Percentiles rank a stretch among this genome's conserved stretches.
Evolutionary conservation across 306 rosid genomes (phyloP).

Genomic region (Luffa aegyptiaca): DNA sequence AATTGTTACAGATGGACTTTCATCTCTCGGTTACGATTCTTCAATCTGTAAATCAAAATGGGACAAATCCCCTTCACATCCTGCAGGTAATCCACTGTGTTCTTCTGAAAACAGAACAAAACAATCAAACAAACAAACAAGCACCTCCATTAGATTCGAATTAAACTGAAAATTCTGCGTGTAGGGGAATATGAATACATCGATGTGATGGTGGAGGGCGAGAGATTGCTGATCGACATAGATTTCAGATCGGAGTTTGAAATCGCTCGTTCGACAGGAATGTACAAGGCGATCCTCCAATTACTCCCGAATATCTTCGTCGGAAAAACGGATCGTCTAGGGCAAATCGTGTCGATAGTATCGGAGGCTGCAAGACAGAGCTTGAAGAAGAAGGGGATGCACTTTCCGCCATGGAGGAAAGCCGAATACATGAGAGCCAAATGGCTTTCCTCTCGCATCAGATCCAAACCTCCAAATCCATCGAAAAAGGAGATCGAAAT

Average conservation of each 20-base stretch:
- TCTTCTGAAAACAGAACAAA: background rate
- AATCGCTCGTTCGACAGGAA: conserved; percentile 79
- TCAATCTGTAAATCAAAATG: conserved; percentile 83
- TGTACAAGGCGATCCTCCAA: conserved; percentile 65
- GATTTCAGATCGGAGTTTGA: conserved; percentile 95
- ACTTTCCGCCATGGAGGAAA: conserved; percentile 90
- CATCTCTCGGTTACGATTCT: conserved; percentile 71
- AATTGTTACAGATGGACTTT: conserved; percentile 51
- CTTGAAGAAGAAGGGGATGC: conserved; percentile 93
- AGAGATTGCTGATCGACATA: conserved; percentile 68
- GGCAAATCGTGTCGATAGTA: conserved; percentile 52
- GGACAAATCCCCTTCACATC: conserved; percentile 63
- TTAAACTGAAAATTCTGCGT: background rate
- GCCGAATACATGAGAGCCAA: conserved; percentile 83
- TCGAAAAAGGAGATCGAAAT: conserved; percentile 1
- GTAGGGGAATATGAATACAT: conserved; percentile 91
- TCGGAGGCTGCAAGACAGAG: conserved; percentile 79
- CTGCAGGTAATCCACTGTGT: conserved; percentile 48
- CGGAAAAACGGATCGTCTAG: conserved; percentile 67
- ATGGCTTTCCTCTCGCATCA: conserved; percentile 67
- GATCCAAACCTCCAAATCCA: conserved; percentile 15
- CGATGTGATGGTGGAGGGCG: conserved; percentile 60
- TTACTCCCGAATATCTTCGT: conserved; percentile 70
- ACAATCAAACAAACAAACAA: background rate
- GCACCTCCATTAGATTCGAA: background rate